Evolutionary conservation across 257 asterid species (phyloP).

Genomic region (Plantago major): DNA sequence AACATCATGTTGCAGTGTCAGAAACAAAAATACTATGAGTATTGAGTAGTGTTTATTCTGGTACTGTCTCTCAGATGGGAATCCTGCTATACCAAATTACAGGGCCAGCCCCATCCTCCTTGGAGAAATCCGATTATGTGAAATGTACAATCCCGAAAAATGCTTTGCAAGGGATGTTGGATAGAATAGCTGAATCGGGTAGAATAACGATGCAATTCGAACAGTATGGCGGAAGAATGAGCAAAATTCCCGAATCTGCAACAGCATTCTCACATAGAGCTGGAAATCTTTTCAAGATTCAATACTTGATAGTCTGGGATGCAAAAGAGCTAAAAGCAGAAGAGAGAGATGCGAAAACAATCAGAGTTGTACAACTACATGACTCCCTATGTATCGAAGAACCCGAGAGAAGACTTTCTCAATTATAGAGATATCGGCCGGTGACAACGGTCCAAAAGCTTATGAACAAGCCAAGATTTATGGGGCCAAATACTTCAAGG

Average conservation of each 20-base stretch:
- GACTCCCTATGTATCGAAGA: conserved; percentile 5
- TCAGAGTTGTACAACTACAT: background rate
- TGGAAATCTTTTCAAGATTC: conserved; percentile 10
- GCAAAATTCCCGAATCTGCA: background rate
- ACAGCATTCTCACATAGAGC: conserved; percentile 8
- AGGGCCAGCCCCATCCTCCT: background rate
- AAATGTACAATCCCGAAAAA: background rate
- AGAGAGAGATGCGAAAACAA: background rate
- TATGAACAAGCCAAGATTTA: conserved; percentile 20
- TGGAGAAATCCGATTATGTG: conserved; percentile 6
- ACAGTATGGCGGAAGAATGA: too few relatives aligned
- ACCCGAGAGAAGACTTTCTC: conserved; percentile 4
- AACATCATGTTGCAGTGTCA: too few relatives aligned
- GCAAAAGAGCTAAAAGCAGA: background rate
- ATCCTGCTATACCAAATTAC: background rate
- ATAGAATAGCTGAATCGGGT: background rate
- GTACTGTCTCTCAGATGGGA: background rate
- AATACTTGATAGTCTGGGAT: background rate
- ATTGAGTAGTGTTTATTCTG: background rate
- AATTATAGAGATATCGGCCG: background rate
- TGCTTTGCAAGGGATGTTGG: background rate
- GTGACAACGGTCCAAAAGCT: conserved; percentile 9
- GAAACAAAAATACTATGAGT: too few relatives aligned
- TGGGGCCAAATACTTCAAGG: conserved; percentile 23
- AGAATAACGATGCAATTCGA: background rate